These are phyloP conservation scores for Setomelanomma holmii DNA, from an alignment of 2,329 filamentous ascomycete genomes.

Conservation along the genomic window DNA sequence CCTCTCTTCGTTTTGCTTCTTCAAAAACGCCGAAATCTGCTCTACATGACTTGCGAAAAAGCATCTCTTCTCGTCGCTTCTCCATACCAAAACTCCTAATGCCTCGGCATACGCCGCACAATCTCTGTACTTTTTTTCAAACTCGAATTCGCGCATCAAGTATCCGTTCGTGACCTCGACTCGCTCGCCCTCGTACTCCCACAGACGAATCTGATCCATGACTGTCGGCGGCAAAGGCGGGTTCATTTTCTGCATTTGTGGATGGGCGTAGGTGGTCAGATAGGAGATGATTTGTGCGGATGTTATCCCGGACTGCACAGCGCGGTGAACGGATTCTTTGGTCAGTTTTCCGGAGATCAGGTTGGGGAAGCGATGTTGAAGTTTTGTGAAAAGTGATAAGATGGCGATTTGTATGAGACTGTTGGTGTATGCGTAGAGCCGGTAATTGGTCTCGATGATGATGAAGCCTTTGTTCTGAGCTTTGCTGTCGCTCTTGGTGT, in stretches of 20 bases:
- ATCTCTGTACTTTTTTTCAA: conserved; percentile 71
- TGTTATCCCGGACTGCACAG: conserved; percentile 90
- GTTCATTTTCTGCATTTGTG: conserved; percentile 81
- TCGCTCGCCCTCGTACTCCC: conserved; percentile 96
- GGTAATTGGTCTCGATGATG: conserved; percentile 97
- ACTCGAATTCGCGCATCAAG: conserved; percentile 87
- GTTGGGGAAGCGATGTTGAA: conserved; percentile 91
- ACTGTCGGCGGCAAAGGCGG: conserved; percentile 92
- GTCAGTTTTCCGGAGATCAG: conserved; percentile 92
- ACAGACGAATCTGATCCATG: conserved; percentile 94
- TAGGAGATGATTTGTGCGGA: conserved; percentile 95
- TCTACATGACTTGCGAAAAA: conserved; percentile 95
- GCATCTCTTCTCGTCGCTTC: conserved; percentile 76
- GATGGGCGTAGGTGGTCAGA: conserved; percentile 89
- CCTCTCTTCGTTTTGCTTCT: conserved; percentile 50
- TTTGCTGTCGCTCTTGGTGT: conserved; percentile 3
- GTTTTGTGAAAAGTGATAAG: conserved; percentile 84
- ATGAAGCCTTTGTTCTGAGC: conserved; percentile 74
- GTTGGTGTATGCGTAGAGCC: conserved; percentile 94
- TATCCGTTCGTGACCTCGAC: conserved; percentile 86
- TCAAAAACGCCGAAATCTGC: conserved; percentile 83
- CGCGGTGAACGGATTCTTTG: conserved; percentile 83
- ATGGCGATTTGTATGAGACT: conserved; percentile 95
- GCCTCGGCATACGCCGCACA: conserved; percentile 82
- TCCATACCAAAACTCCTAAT: conserved; percentile 89